A percentile compares a stretch with the other conserved stretches of the same genome.
Evolutionary conservation across 768 basidiomycete species (phyloP).

Genomic region (Hygrophorus russula): DNA sequence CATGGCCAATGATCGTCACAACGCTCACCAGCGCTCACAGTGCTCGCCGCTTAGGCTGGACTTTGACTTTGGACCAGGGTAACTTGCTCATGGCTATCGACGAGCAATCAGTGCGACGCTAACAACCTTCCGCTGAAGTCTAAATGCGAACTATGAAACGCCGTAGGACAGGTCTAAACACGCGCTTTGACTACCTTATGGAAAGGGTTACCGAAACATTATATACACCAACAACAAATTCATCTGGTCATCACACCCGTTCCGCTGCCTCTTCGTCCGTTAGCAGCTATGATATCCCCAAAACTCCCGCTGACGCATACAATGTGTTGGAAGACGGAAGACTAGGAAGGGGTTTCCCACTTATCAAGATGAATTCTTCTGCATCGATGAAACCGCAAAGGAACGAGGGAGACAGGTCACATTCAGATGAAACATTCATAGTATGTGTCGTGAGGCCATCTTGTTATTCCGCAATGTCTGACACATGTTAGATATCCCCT

Average conservation of each 20-base stretch:
- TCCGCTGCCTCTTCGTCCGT: slow-evolving; percentile 36
- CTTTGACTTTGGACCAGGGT: too few species aligned
- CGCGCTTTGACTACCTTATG: slow-evolving; percentile 59
- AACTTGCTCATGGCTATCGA: too few species aligned
- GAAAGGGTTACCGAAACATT: slow-evolving; percentile 38
- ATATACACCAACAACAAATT: slow-evolving; percentile 13
- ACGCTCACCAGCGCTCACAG: too few species aligned
- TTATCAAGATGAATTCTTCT: slow-evolving; percentile 29
- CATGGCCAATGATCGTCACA: too few species aligned
- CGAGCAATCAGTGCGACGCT: too few species aligned
- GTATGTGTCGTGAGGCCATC: neutral
- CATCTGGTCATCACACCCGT: slow-evolving; percentile 19
- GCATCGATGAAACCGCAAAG: neutral
- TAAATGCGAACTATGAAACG: slow-evolving; percentile 25
- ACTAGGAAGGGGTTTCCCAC: slow-evolving; percentile 28
- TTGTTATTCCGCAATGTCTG: neutral
- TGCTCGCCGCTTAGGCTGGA: too few species aligned
- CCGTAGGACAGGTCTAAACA: slow-evolving; percentile 41
- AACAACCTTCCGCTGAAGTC: neutral
- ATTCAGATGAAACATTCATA: slow-evolving; percentile 1
- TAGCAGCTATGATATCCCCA: slow-evolving; percentile 28
- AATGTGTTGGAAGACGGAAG: slow-evolving; percentile 19
- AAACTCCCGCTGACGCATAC: slow-evolving; percentile 31
- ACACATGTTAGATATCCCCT: slow-evolving; percentile 6
- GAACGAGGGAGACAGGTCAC: neutral